Evolutionary conservation across 352 stramenopile species (phyloP).

Genomic region (Phytopythium oedochilum): DNA sequence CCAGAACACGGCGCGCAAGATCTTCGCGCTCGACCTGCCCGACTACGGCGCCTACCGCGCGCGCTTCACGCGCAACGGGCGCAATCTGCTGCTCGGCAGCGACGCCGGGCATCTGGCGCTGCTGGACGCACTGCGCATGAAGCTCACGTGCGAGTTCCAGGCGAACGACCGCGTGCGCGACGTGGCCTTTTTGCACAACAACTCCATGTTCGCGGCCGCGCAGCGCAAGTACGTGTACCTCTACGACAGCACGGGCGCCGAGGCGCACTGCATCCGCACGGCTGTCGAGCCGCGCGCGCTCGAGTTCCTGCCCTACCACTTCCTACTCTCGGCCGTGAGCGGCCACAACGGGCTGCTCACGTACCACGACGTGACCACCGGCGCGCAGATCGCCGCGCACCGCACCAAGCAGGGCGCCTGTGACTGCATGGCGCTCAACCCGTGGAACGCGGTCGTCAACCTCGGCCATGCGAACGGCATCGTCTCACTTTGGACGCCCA

Average conservation of each 20-base stretch:
- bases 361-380: conserved; percentile 97
- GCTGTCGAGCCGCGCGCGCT: conserved; percentile 91
- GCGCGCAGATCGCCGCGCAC: conserved; percentile 90
- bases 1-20: conserved; percentile 93
- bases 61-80: conserved; percentile 94
- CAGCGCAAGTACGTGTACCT: conserved; percentile 99
- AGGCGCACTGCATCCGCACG: conserved; percentile 95
- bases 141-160: conserved; percentile 92
- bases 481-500: conserved; percentile 98
- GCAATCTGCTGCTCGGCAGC: conserved; percentile 92
- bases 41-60: conserved; percentile 93
- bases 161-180: conserved; percentile 94
- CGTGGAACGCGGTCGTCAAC: conserved; percentile 95
- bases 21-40: conserved; percentile 93
- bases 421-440: conserved; percentile 93
- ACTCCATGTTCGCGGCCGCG: conserved; percentile 95
- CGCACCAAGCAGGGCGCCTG: conserved; percentile 92
- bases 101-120: conserved; percentile 93
- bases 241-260: conserved; percentile 96
- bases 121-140: conserved; percentile 92
- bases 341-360: conserved; percentile 79
- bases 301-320: conserved; percentile 98
- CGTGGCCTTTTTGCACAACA: conserved; percentile 97
- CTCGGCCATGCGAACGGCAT: conserved; percentile 96
- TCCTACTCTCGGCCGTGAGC: conserved; percentile 95